Base-by-base conservation (phyloP, 2,329 filamentous ascomycete genomes). In the Aureobasidium subglaciale region DNA sequence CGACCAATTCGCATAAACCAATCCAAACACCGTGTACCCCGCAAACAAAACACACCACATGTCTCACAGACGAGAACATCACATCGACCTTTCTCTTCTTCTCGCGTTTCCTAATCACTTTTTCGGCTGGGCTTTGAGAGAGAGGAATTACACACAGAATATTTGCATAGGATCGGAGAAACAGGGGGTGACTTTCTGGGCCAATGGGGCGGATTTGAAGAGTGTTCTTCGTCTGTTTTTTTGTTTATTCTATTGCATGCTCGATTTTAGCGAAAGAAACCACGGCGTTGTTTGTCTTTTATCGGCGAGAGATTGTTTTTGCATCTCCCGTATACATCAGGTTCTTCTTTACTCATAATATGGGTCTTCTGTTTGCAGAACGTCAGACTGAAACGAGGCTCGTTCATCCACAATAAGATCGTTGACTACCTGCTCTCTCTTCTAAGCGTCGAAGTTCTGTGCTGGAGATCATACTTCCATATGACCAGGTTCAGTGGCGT, bases 181-280 rank as follows among this genome's bases (percentile, higher is more conserved):
- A 30, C 15, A 22, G 20, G 32, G n/a, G 24, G 10, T 3, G 18
- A 40, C 16, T 40, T 40, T 40, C 15, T 40, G 35, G n/a, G 24
- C 48, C 24, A 52, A n/a, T 20, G 30, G 20, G 20, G 22, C 24
- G 32, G 35, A 22, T 16, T 52, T 15, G 6, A 37, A 27, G 22
- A 37, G 45, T 25, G 13, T n/a, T 32, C 5, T 24, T 20, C 25
- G 9, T 35, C 27, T 50, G 24, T 45, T 30, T 25, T 32, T 49
- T 37, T 22, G 1, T 24, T 37, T 15, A 11, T 22, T 6, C 11
- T 49, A 9, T 49, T 52, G 48, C 48, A 52, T 52, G 48, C 46
- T 50, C 48, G 48, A 52, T 52, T 50, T 52, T 52, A 52, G 48
- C 48, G 48, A 52, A 52, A 52, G 29, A 49, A 49, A 52, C 34